Percentiles rank a stretch among this genome's conserved stretches.
phyloP scores from a whole-genome alignment of 2,329 filamentous ascomycete species.

The Aspergillus clavatus region DNA sequence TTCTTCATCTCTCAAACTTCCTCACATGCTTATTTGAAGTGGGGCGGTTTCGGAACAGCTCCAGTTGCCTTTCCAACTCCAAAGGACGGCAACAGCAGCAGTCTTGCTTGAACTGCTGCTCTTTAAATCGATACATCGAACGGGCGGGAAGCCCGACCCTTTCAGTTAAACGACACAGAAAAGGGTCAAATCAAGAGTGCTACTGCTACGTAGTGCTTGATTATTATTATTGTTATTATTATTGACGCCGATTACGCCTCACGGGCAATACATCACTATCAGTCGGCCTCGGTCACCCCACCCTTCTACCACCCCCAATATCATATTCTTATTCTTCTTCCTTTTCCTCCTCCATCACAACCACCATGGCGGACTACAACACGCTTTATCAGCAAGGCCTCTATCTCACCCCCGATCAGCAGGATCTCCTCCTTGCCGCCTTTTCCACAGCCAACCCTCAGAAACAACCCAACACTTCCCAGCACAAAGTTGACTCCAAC shows the following conservation, averaged over 20 bases:
- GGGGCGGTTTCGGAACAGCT: neutral
- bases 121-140: constrained; percentile 19
- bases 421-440: constrained; percentile 69
- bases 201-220: neutral
- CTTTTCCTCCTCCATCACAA: no score
- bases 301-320: neutral
- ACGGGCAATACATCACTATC: neutral
- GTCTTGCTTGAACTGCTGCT: neutral
- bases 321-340: neutral
- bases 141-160: constrained; percentile 34
- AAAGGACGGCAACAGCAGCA: neutral
- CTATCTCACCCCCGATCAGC: constrained; percentile 69
- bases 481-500: constrained; percentile 20
- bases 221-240: neutral
- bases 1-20: neutral
- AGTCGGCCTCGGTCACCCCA: neutral
- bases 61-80: neutral
- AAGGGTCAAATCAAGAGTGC: neutral
- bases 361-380: constrained; percentile 36
- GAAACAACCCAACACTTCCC: constrained; percentile 22
- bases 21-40: neutral
- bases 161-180: constrained; percentile 4
- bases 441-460: constrained; percentile 63
- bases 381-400: constrained; percentile 51
- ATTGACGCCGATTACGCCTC: neutral